phyloP scores from a whole-genome alignment of 495 filamentous ascomycete genomes.

The Pseudevernia furfuracea region DNA sequence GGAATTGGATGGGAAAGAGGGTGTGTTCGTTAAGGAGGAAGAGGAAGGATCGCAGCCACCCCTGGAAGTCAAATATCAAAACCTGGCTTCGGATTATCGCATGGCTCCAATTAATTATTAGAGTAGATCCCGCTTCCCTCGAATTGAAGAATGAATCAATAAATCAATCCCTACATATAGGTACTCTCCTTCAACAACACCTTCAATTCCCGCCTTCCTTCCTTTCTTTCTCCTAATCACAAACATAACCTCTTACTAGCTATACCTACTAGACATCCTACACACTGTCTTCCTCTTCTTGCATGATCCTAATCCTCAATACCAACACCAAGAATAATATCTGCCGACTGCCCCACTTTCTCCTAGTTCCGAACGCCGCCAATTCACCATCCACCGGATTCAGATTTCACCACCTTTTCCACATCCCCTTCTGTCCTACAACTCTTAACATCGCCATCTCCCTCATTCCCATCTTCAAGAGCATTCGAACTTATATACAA shows the following conservation, averaged over 20 bases:
- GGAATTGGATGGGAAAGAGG: not conserved
- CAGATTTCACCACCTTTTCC: not conserved
- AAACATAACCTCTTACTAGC: not conserved
- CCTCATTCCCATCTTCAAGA: not conserved
- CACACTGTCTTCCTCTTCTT: not conserved
- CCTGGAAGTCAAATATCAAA: not conserved
- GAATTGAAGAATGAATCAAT: not conserved
- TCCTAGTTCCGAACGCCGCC: not conserved
- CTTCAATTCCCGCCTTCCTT: not conserved
- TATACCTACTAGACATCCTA: conserved; percentile 5
- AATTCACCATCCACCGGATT: not conserved
- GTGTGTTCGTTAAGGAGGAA: too few species aligned
- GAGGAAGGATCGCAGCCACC: too few species aligned
- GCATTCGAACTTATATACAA: not conserved
- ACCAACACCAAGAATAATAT: too few species aligned
- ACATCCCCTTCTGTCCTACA: not conserved
- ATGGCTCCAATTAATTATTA: too few species aligned
- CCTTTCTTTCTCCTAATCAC: too few species aligned
- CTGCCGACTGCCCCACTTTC: too few species aligned
- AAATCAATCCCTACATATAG: too few species aligned
- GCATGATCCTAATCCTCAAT: not conserved
- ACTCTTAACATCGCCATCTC: not conserved
- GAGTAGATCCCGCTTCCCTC: too few species aligned
- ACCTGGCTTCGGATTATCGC: too few species aligned
- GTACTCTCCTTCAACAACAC: not conserved